phyloP scores from a whole-genome alignment of 1,284 basidiomycete species.

The Exobasidium rhododendri region DNA sequence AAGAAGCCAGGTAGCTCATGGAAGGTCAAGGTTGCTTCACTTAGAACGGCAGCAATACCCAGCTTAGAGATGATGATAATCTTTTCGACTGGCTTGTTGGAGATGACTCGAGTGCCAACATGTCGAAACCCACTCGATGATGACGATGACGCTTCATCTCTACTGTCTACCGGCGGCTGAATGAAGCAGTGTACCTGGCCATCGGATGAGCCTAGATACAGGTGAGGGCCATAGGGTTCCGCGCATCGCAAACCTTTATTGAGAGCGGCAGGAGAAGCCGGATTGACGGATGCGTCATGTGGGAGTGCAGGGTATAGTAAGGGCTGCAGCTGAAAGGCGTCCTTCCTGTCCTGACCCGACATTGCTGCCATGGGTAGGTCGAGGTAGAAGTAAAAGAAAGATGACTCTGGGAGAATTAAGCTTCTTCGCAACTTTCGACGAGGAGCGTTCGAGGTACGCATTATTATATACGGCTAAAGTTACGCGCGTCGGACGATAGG shows the following conservation, averaged over 20 bases:
- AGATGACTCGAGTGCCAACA: conserved; percentile 10
- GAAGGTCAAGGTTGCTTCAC: conserved; percentile 27
- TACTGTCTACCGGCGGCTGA: neutral
- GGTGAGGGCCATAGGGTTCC: conserved; percentile 19
- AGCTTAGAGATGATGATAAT: conserved; percentile 17
- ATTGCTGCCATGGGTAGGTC: neutral
- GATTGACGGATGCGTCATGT: conserved; percentile 13
- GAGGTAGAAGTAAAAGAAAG: too few species aligned
- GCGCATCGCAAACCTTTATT: conserved; percentile 21
- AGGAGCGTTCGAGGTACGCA: too few species aligned
- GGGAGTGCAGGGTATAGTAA: conserved; percentile 36
- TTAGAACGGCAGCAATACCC: conserved; percentile 19
- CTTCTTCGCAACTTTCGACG: too few species aligned
- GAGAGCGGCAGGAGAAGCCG: conserved; percentile 31
- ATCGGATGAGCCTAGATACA: conserved; percentile 41
- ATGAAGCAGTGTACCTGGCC: conserved; percentile 19
- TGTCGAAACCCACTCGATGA: conserved; percentile 15
- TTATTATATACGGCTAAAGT: too few species aligned
- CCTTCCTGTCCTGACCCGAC: neutral
- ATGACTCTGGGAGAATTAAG: too few species aligned
- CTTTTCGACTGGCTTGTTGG: conserved; percentile 21
- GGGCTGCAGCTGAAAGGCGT: conserved; percentile 25
- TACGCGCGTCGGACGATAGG: too few species aligned
- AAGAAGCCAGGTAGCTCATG: conserved; percentile 20
- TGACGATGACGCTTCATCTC: neutral